Conservation (phyloP, 2,329 filamentous ascomycete species). For the Blastomyces percursus region DNA sequence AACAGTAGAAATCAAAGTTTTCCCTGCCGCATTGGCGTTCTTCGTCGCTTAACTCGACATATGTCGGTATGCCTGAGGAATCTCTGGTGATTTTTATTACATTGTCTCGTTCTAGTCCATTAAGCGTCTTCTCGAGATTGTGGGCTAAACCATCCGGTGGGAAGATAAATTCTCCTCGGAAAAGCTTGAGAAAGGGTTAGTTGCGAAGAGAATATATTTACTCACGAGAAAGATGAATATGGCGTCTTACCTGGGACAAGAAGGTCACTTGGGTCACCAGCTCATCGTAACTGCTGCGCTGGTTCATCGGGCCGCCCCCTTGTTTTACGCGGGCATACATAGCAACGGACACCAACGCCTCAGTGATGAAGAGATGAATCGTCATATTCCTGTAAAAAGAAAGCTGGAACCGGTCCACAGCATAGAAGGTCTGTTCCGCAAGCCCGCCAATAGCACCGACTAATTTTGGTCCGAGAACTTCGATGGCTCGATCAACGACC, state of each 20-base stretch:
- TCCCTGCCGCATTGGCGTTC: slow-evolving; percentile 74
- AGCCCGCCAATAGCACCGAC: slow-evolving; percentile 70
- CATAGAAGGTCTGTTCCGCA: slow-evolving; percentile 85
- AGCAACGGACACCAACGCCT: slow-evolving; percentile 77
- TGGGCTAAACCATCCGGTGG: slow-evolving; percentile 68
- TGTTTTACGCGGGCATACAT: slow-evolving; percentile 87
- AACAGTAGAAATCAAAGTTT: slow-evolving; percentile 98
- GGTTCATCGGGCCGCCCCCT: slow-evolving; percentile 71
- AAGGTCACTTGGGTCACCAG: slow-evolving; percentile 74
- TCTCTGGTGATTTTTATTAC: slow-evolving; percentile 58
- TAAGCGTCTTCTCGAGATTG: slow-evolving; percentile 72
- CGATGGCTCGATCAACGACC: slow-evolving; percentile 80
- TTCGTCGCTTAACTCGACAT: slow-evolving; percentile 60
- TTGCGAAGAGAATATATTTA: not conserved
- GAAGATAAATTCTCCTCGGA: slow-evolving; percentile 96
- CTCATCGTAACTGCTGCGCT: slow-evolving; percentile 64
- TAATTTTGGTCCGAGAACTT: slow-evolving; percentile 80
- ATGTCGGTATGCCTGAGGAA: slow-evolving; percentile 46
- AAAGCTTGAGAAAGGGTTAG: slow-evolving; percentile 46
- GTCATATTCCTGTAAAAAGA: slow-evolving; percentile 99
- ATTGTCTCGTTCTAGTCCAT: slow-evolving; percentile 64
- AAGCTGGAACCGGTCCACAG: slow-evolving; percentile 90
- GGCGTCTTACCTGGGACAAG: slow-evolving; percentile 51
- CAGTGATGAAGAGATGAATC: slow-evolving; percentile 92
- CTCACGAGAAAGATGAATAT: not conserved